A percentile compares a stretch with the other conserved stretches of the same genome.
Evolutionary conservation across 306 rosid genomes (phyloP).

Genomic region (Gastrolobium villosum): DNA sequence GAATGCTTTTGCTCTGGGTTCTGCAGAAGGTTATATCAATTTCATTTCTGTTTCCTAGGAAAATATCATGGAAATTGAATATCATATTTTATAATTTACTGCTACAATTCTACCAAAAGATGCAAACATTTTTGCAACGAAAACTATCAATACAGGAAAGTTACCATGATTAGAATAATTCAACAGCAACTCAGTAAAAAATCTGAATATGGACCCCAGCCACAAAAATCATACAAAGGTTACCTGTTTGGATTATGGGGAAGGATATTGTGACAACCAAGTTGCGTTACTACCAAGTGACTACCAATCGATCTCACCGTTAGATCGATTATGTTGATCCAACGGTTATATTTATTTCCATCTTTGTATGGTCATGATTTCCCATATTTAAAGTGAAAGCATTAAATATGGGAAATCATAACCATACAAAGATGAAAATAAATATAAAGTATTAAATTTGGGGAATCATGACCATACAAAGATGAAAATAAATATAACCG

Average conservation of each 20-base stretch:
- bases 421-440: too few species aligned
- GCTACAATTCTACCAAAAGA: conserved; percentile 33
- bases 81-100: conserved; percentile 11
- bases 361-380: too few species aligned
- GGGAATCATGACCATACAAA: too few species aligned
- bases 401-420: too few species aligned
- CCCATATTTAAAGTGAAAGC: too few species aligned
- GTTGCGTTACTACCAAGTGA: too few species aligned
- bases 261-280: too few species aligned
- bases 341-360: too few species aligned
- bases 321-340: too few species aligned
- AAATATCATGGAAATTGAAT: conserved; percentile 36
- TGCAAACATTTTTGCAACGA: conserved; percentile 30
- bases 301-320: too few species aligned
- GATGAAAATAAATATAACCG: too few species aligned
- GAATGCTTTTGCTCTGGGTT: conserved; percentile 80
- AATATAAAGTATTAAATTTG: too few species aligned
- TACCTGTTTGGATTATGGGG: conserved; percentile 46
- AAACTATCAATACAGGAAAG: conserved; percentile 46
- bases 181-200: conserved; percentile 52
- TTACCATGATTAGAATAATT: conserved; percentile 46
- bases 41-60: conserved; percentile 36
- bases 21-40: conserved; percentile 57
- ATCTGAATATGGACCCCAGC: conserved; percentile 51
- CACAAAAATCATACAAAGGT: conserved; percentile 40